Evolutionary conservation across 768 basidiomycete species (phyloP).

Genomic region (Boletus reticulatus): DNA sequence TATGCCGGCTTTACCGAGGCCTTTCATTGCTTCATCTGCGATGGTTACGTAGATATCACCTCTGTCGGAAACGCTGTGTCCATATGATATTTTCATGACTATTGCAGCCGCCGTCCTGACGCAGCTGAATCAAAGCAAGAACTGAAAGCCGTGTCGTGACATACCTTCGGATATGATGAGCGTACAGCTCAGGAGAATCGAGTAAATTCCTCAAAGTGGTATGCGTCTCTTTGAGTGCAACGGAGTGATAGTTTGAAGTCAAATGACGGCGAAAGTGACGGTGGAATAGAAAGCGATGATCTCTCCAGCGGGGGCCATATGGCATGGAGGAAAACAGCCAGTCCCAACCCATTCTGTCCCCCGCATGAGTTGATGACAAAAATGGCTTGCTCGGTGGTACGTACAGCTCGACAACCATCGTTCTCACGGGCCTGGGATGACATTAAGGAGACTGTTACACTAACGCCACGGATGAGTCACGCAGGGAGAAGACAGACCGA

Average conservation of each 20-base stretch:
- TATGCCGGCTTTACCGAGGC: conserved; percentile 37
- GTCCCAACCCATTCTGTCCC: conserved; percentile 44
- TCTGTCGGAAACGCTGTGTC: conserved; percentile 34
- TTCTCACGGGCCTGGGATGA: conserved; percentile 33
- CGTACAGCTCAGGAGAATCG: conserved; percentile 36
- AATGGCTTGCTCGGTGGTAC: conserved; percentile 7
- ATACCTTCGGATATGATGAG: conserved; percentile 37
- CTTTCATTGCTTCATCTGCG: conserved; percentile 38
- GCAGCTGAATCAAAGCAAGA: not conserved
- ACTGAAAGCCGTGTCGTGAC: not conserved
- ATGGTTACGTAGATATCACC: conserved; percentile 41
- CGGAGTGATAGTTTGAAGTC: conserved; percentile 25
- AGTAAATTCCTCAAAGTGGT: conserved; percentile 38
- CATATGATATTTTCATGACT: conserved; percentile 42
- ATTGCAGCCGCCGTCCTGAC: conserved; percentile 37
- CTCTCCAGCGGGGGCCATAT: conserved; percentile 36
- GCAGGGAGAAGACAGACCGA: conserved; percentile 10
- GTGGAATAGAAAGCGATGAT: conserved; percentile 39
- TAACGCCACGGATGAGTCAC: not conserved
- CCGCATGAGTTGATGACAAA: not conserved
- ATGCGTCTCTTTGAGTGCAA: conserved; percentile 35
- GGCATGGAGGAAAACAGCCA: conserved; percentile 45
- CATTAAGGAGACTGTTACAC: not conserved
- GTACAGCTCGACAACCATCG: conserved; percentile 46
- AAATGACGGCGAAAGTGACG: conserved; percentile 34